These are phyloP conservation scores for Termitomyces sp. DNA, from an alignment of 768 basidiomycete species.

Conservation along the genomic window DNA sequence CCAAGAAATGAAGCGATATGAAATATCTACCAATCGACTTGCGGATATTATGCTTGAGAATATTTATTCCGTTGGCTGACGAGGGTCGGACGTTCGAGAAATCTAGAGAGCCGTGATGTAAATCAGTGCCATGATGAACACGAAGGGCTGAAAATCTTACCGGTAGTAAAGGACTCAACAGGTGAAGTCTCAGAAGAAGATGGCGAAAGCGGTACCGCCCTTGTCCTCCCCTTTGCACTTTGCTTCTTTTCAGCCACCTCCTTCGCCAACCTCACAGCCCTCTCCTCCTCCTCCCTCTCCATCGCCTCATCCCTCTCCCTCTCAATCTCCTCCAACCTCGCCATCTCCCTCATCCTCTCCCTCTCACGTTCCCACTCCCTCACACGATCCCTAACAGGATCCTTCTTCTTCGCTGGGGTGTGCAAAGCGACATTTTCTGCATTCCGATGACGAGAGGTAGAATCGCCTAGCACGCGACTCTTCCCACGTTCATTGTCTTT, in stretches of 20 bases:
- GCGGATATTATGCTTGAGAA: constrained; percentile 67
- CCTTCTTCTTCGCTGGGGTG: constrained; percentile 25
- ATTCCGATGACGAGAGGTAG: constrained; percentile 28
- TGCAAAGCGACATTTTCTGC: constrained; percentile 10
- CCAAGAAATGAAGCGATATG: neutral
- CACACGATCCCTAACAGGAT: constrained; percentile 55
- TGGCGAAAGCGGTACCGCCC: constrained; percentile 13
- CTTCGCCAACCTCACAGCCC: constrained; percentile 3
- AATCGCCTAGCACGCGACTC: constrained; percentile 31
- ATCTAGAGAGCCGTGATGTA: neutral
- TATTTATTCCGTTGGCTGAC: constrained; percentile 25
- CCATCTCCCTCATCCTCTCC: constrained; percentile 66
- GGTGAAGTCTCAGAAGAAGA: constrained; percentile 7
- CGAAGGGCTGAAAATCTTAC: neutral
- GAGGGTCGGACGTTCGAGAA: constrained; percentile 5
- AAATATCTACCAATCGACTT: constrained; percentile 60
- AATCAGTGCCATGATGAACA: neutral
- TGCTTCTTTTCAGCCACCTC: constrained; percentile 21
- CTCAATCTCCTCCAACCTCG: constrained; percentile 52
- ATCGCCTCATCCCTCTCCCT: constrained; percentile 41
- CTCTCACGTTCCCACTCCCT: constrained; percentile 75
- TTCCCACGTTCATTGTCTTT: constrained; percentile 18
- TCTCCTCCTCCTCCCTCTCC: constrained; percentile 30
- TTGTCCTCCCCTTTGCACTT: constrained; percentile 32
- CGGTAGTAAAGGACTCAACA: constrained; percentile 9